A percentile compares a stretch with the other conserved stretches of the same genome.
Evolutionary conservation across 2,329 filamentous ascomycete species (phyloP).

Genomic region (Neobulgaria alba): DNA sequence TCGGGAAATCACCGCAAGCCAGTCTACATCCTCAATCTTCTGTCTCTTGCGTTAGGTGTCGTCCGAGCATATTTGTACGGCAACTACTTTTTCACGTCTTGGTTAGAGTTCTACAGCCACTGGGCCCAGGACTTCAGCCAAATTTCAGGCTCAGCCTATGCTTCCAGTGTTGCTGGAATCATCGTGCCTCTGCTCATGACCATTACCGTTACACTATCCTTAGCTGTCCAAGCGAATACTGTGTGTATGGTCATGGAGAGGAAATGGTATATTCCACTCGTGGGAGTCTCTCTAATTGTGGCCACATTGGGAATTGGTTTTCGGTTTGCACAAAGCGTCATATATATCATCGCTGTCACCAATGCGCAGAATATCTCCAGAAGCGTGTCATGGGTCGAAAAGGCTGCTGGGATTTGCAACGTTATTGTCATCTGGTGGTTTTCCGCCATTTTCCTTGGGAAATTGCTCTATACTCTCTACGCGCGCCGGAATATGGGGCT

Average conservation of each 20-base stretch:
- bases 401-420: conserved; percentile 40
- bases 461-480: conserved; percentile 49
- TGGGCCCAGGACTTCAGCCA: conserved; percentile 38
- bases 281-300: conserved; percentile 38
- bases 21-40: conserved; percentile 51
- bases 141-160: conserved; percentile 35
- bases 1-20: conserved; percentile 47
- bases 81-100: conserved; percentile 43
- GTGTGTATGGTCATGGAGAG: conserved; percentile 40
- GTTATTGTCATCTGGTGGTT: conserved; percentile 53
- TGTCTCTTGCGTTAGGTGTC: conserved; percentile 46
- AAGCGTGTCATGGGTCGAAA: conserved; percentile 33
- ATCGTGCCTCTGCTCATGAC: conserved; percentile 45
- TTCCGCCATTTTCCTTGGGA: conserved; percentile 51
- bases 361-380: conserved; percentile 20
- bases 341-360: conserved; percentile 31
- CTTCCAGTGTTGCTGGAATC: conserved; percentile 38
- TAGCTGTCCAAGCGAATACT: conserved; percentile 56
- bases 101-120: conserved; percentile 41
- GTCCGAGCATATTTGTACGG: conserved; percentile 40
- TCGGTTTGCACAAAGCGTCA: conserved; percentile 42
- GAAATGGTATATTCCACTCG: conserved; percentile 37
- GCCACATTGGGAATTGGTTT: conserved; percentile 43
- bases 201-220: conserved; percentile 46
- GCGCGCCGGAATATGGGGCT: conserved; percentile 48